Percentiles rank a stretch among this genome's conserved stretches.
Evolutionary conservation across 331 rosid genomes (phyloP).

Genomic region (Phaseolus coccineus): DNA sequence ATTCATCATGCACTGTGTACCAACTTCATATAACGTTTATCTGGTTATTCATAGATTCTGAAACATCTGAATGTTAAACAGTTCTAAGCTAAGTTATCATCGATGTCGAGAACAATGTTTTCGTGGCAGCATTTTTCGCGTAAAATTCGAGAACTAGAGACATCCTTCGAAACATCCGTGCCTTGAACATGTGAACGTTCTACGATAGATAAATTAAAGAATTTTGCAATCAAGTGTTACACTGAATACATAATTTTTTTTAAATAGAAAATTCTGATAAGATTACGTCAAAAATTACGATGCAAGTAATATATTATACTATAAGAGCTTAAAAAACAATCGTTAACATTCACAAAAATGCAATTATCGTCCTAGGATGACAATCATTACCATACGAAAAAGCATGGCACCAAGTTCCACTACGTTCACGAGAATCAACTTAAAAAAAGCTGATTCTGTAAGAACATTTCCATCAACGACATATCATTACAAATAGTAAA

Average conservation of each 20-base stretch:
- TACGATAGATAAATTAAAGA: neutral
- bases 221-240: too few species aligned
- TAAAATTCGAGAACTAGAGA: neutral
- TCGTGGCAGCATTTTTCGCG: neutral
- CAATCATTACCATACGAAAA: neutral
- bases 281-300: neutral
- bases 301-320: neutral
- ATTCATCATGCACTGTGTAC: too few species aligned
- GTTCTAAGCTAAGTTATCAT: neutral
- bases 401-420: neutral
- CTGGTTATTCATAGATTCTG: neutral
- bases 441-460: neutral
- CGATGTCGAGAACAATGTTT: neutral
- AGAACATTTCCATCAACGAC: neutral
- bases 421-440: neutral
- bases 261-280: too few species aligned
- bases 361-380: neutral
- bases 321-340: neutral
- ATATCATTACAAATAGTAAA: slow-evolving; percentile 3
- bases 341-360: neutral
- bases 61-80: neutral
- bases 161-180: neutral
- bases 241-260: too few species aligned
- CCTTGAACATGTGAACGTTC: neutral
- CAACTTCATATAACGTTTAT: neutral